These are phyloP conservation scores for Intubia oerlemansii DNA, from an alignment of 2,329 filamentous ascomycete genomes.

Conservation along the genomic window DNA sequence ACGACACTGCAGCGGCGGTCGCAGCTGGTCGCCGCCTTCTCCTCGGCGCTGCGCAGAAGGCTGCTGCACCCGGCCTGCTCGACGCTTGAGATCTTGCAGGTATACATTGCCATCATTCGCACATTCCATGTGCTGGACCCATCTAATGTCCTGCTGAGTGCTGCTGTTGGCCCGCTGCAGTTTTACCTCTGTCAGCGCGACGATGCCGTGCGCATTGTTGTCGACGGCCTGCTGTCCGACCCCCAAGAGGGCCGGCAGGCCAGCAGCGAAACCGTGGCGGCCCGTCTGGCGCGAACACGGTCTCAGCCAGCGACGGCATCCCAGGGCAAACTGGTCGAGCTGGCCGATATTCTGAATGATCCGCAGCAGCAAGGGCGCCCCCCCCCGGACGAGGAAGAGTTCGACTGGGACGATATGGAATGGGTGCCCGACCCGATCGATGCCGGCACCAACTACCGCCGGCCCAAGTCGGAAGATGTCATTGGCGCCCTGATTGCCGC, in stretches of 20 bases:
- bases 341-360: conserved; percentile 44
- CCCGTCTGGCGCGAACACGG: conserved; percentile 2
- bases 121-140: conserved; percentile 57
- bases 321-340: conserved; percentile 35
- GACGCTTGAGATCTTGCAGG: conserved; percentile 52
- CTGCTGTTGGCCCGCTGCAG: conserved; percentile 51
- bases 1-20: conserved; percentile 46
- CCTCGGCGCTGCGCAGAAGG: conserved; percentile 38
- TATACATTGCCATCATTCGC: conserved; percentile 61
- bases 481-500: conserved; percentile 77
- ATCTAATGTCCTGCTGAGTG: conserved; percentile 55
- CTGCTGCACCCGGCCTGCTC: conserved; percentile 57
- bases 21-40: conserved; percentile 49
- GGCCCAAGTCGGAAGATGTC: conserved; percentile 70
- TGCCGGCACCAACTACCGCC: conserved; percentile 77
- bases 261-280: conserved; percentile 1
- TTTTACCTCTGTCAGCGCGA: conserved; percentile 54
- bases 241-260: conserved; percentile 20
- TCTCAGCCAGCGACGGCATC: not conserved
- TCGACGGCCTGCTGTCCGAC: conserved; percentile 49
- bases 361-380: conserved; percentile 30
- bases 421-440: conserved; percentile 91
- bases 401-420: conserved; percentile 80
- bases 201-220: conserved; percentile 59
- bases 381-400: conserved; percentile 40